These are phyloP conservation scores for Nyssa sinensis DNA, from an alignment of 148 eudicot species.

Conservation along the genomic window DNA sequence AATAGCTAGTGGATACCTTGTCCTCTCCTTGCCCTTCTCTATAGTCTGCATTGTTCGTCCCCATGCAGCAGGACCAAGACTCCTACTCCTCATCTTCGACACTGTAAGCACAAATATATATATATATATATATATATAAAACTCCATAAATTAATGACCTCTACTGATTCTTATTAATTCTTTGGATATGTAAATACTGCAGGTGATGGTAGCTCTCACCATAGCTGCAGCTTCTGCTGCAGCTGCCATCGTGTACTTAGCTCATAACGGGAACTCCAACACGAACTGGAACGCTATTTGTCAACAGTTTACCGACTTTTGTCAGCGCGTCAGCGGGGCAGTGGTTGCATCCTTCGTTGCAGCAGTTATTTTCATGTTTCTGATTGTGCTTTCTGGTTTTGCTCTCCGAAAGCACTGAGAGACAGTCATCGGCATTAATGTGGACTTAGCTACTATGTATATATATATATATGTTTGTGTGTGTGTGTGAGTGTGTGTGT, in stretches of 20 bases:
- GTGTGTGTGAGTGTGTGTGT: background rate
- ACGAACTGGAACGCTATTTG: slow-evolving; percentile 79
- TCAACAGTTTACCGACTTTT: slow-evolving; percentile 77
- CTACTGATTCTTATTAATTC: too few species aligned
- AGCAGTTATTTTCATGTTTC: slow-evolving; percentile 46
- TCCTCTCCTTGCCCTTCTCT: slow-evolving; percentile 81
- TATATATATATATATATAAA: too few species aligned
- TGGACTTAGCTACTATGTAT: too few species aligned
- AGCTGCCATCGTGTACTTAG: slow-evolving; percentile 84
- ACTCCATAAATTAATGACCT: too few species aligned
- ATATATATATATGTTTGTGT: too few species aligned
- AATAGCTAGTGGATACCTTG: slow-evolving; percentile 65
- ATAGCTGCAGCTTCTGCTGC: slow-evolving; percentile 70
- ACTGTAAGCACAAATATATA: slow-evolving; percentile 36
- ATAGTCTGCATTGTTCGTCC: slow-evolving; percentile 76
- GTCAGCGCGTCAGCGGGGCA: slow-evolving; percentile 72
- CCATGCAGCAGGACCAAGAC: slow-evolving; percentile 49
- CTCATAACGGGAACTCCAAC: slow-evolving; percentile 70
- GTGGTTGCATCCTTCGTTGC: slow-evolving; percentile 83
- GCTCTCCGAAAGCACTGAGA: slow-evolving; percentile 47
- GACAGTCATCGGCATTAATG: too few species aligned
- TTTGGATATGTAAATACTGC: slow-evolving; percentile 11
- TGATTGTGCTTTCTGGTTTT: slow-evolving; percentile 63
- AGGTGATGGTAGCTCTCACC: slow-evolving; percentile 55
- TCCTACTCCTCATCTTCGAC: slow-evolving; percentile 72